These are phyloP conservation scores for Rosa lucieae DNA, from an alignment of 306 rosid genomes.

Conservation along the genomic window DNA sequence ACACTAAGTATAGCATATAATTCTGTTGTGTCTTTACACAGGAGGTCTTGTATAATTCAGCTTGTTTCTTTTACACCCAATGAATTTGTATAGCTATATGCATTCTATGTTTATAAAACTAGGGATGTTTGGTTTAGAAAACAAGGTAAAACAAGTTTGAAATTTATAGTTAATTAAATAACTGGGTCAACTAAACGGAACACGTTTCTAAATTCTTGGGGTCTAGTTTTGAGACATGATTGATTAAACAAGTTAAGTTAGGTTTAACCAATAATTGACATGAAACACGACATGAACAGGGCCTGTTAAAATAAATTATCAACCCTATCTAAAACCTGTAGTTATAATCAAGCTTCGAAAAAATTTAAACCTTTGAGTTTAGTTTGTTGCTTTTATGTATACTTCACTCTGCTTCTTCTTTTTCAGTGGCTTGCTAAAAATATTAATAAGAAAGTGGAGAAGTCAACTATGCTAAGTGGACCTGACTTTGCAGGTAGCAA, in stretches of 20 bases:
- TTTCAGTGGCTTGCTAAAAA: slow-evolving; percentile 84
- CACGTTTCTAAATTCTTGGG: neutral
- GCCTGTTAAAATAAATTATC: neutral
- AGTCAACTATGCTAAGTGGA: slow-evolving; percentile 49
- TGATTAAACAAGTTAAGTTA: neutral
- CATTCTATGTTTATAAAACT: neutral
- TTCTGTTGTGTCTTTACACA: neutral
- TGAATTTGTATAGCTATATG: neutral
- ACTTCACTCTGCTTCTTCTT: slow-evolving; percentile 22
- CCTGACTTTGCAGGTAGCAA: slow-evolving; percentile 50
- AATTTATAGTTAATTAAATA: neutral
- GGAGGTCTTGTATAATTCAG: neutral
- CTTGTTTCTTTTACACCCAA: neutral
- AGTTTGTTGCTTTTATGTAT: neutral
- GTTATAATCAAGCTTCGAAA: neutral
- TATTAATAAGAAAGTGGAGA: slow-evolving; percentile 53
- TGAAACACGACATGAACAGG: neutral
- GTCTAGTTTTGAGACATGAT: neutral
- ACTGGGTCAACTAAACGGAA: neutral
- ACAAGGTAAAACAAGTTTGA: neutral
- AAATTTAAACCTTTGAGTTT: neutral
- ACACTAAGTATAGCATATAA: neutral
- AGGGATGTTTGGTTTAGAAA: neutral
- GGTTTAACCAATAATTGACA: neutral
- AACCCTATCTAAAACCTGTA: neutral